These are phyloP conservation scores for Scheffersomyces quercinus DNA, from an alignment of 1,139 yeast species.

Conservation along the genomic window DNA sequence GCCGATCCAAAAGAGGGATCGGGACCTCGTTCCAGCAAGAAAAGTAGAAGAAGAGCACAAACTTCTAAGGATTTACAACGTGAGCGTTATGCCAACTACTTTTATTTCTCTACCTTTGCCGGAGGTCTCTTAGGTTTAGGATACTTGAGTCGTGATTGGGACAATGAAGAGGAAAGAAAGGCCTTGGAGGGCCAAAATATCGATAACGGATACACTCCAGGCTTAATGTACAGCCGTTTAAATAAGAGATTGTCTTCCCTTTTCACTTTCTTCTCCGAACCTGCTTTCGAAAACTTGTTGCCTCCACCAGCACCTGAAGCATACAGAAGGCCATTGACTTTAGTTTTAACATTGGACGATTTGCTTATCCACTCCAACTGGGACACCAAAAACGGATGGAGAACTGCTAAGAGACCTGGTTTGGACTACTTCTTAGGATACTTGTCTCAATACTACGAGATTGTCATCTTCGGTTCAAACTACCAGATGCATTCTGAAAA, in stretches of 20 bases:
- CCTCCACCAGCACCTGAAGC: constrained; percentile 90
- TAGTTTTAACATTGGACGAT: constrained; percentile 88
- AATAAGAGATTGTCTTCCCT: constrained; percentile 70
- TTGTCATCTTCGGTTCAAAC: constrained; percentile 85
- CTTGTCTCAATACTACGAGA: constrained; percentile 92
- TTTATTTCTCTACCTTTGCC: constrained; percentile 63
- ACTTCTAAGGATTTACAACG: constrained; percentile 61
- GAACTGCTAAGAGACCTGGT: constrained; percentile 99
- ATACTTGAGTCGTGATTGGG: constrained; percentile 87
- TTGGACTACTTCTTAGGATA: constrained; percentile 94
- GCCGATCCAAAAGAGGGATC: constrained; percentile 15
- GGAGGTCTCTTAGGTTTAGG: constrained; percentile 64
- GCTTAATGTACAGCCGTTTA: constrained; percentile 66
- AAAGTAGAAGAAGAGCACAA: constrained; percentile 56
- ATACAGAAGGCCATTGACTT: constrained; percentile 88
- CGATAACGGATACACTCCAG: constrained; percentile 69
- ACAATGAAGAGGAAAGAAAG: constrained; percentile 67
- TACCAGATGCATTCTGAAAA: constrained; percentile 85
- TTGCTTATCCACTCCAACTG: constrained; percentile 88
- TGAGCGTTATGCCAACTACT: constrained; percentile 68
- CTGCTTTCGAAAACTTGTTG: constrained; percentile 86
- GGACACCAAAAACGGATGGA: constrained; percentile 94
- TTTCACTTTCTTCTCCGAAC: constrained; percentile 87
- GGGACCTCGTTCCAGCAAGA: constrained; percentile 8
- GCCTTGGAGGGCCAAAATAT: constrained; percentile 49